Conservation (phyloP, 192 early-diverging fungal species). For the Podila epicladia region DNA sequence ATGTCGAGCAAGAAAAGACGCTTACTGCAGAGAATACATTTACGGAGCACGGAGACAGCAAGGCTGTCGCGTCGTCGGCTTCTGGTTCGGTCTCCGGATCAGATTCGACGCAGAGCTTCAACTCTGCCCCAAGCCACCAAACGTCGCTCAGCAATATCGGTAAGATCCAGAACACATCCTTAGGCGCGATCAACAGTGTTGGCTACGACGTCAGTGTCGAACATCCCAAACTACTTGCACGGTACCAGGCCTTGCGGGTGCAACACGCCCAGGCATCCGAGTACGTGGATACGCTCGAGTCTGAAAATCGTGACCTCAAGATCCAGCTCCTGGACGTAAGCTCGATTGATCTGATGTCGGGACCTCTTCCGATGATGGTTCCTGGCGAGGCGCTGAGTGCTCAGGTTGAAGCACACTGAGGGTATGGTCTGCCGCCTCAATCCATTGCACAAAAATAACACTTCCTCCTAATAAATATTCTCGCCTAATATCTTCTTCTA, state of each 20-base stretch:
- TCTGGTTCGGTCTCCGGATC: neutral
- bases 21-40: neutral
- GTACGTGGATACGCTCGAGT: conserved; percentile 42
- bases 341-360: neutral
- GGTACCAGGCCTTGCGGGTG: conserved; percentile 33
- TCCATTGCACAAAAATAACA: too few species aligned
- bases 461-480: too few species aligned
- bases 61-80: neutral
- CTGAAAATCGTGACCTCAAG: conserved; percentile 37
- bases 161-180: neutral
- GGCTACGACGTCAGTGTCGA: conserved; percentile 37
- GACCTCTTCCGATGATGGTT: neutral
- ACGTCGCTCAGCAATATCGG: neutral
- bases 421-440: neutral
- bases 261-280: conserved; percentile 46
- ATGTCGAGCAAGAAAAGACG: conserved; percentile 22
- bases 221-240: conserved; percentile 33
- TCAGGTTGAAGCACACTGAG: neutral
- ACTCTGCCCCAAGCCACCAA: conserved; percentile 5
- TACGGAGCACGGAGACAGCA: neutral
- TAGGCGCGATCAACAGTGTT: conserved; percentile 25
- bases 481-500: too few species aligned
- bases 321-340: conserved; percentile 32
- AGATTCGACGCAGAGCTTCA: conserved; percentile 6
- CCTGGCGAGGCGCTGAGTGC: too few species aligned